A percentile compares a stretch with the other conserved stretches of the same genome.
Evolutionary conservation across 306 rosid species (phyloP).

Genomic region (Sesbania bispinosa): DNA sequence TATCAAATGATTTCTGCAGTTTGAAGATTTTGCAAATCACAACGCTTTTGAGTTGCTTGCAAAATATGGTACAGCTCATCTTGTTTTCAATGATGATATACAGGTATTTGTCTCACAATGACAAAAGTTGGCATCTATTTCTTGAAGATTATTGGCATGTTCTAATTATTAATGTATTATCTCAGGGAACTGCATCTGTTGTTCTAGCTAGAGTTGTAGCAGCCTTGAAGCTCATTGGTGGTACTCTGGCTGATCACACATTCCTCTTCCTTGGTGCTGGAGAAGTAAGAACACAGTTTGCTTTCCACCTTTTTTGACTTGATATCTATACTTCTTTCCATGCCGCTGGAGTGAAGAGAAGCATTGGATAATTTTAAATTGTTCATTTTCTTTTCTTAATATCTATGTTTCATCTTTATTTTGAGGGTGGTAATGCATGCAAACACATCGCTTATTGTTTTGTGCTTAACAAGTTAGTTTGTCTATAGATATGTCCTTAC

Average conservation of each 20-base stretch:
- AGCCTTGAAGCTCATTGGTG: constrained; percentile 75
- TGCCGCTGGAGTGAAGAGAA: not conserved
- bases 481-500: not conserved
- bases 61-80: constrained; percentile 75
- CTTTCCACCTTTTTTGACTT: not conserved
- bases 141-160: not conserved
- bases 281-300: constrained; percentile 39
- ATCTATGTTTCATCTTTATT: not conserved
- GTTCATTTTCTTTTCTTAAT: not conserved
- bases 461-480: not conserved
- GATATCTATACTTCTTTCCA: not conserved
- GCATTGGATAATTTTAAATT: not conserved
- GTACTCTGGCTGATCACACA: constrained; percentile 67
- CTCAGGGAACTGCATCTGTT: constrained; percentile 93
- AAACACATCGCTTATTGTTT: not conserved
- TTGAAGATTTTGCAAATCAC: constrained; percentile 99
- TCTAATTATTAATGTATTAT: constrained; percentile 7
- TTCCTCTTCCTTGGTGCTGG: constrained; percentile 99
- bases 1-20: constrained; percentile 51
- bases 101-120: constrained; percentile 48
- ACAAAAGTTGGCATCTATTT: not conserved
- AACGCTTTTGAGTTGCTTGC: constrained; percentile 93
- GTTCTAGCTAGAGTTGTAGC: constrained; percentile 94
- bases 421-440: not conserved
- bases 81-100: constrained; percentile 93